Conservation (phyloP, 2,329 filamentous ascomycete species). For the Diaporthe sp. region DNA sequence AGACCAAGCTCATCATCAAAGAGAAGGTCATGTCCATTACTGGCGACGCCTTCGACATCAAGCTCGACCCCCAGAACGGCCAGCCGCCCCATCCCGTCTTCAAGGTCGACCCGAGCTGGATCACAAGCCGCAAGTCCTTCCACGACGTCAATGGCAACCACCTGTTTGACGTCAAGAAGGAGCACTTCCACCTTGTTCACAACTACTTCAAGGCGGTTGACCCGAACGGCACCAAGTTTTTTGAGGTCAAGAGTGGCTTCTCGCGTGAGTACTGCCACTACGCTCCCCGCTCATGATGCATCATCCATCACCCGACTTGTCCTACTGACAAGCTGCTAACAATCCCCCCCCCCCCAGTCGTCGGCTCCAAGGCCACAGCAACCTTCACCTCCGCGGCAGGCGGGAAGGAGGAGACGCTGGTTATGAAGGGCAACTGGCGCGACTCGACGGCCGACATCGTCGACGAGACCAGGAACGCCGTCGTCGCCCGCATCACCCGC, state of each 20-base stretch:
- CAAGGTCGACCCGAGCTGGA: slow-evolving; percentile 58
- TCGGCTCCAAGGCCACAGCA: slow-evolving; percentile 67
- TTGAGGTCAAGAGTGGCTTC: slow-evolving; percentile 70
- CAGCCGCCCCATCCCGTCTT: slow-evolving; percentile 59
- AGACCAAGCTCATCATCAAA: slow-evolving; percentile 68
- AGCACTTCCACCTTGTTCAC: slow-evolving; percentile 62
- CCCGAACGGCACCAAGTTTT: slow-evolving; percentile 59
- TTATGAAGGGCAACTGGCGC: slow-evolving; percentile 74
- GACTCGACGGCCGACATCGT: slow-evolving; percentile 71
- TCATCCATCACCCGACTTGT: neutral
- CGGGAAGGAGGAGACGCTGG: slow-evolving; percentile 60
- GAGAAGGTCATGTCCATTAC: slow-evolving; percentile 74
- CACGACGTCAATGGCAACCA: slow-evolving; percentile 66
- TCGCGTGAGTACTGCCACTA: slow-evolving; percentile 57
- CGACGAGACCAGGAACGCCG: slow-evolving; percentile 61
- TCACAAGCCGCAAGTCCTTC: slow-evolving; percentile 70
- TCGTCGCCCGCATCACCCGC: slow-evolving; percentile 72
- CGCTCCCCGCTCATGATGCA: neutral
- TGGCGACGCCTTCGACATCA: slow-evolving; percentile 76
- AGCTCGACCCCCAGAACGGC: slow-evolving; percentile 61
- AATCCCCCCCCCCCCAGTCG: slow-evolving; percentile 53
- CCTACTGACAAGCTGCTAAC: neutral
- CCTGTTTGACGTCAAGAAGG: slow-evolving; percentile 71
- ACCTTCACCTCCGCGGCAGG: slow-evolving; percentile 64
- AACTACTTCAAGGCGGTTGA: slow-evolving; percentile 66